These are phyloP conservation scores for Inga leiocalycina DNA, from an alignment of 306 rosid genomes.

Conservation along the genomic window DNA sequence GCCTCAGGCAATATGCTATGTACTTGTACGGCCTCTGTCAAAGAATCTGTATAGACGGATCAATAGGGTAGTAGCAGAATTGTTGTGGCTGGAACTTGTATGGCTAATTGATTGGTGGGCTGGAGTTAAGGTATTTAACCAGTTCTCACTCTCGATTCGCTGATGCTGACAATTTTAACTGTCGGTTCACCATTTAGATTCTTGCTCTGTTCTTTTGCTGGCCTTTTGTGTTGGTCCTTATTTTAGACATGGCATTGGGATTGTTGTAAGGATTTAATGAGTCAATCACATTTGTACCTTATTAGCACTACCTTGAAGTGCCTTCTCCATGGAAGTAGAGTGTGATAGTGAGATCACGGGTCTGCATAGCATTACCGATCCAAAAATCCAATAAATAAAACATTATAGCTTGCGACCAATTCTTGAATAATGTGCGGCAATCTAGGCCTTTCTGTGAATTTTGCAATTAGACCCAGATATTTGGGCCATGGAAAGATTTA, in stretches of 20 bases:
- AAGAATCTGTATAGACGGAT: constrained; percentile 63
- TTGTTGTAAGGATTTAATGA: not conserved
- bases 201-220: constrained; percentile 13
- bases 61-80: constrained; percentile 64
- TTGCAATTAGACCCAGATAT: not conserved
- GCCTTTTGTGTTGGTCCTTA: not conserved
- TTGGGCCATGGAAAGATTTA: constrained; percentile 20
- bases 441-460: constrained; percentile 4
- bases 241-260: not conserved
- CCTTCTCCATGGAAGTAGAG: not conserved
- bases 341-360: not conserved
- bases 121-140: constrained; percentile 63
- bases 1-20: constrained; percentile 67
- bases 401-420: not conserved
- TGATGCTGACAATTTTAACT: not conserved
- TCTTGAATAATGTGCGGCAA: not conserved
- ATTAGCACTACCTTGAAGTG: not conserved
- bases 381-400: not conserved
- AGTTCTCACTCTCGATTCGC: not conserved
- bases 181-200: constrained; percentile 3
- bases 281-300: not conserved
- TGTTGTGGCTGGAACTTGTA: constrained; percentile 76
- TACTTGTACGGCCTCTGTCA: constrained; percentile 65
- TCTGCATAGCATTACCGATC: not conserved
- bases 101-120: constrained; percentile 93